Evolutionary conservation across 164 flowering plant species (phyloP).

Genomic region (Vitis riparia): DNA sequence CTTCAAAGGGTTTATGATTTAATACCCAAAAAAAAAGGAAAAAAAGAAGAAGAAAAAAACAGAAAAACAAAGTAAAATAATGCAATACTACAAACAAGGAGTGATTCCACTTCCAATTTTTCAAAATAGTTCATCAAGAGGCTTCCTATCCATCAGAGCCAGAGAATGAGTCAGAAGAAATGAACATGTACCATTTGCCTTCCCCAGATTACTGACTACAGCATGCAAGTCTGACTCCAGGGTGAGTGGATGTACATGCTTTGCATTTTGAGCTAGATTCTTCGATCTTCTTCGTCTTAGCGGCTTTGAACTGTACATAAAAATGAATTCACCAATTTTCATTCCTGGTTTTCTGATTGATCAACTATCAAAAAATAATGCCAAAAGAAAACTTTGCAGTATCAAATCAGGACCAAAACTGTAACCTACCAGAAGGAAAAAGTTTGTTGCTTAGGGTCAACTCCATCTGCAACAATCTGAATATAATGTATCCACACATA

Average conservation of each 20-base stretch:
- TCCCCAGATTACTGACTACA: conserved; percentile 36
- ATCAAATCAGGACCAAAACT: neutral
- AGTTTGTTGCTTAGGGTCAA: conserved; percentile 70
- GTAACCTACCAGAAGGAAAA: conserved; percentile 62
- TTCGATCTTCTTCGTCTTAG: conserved; percentile 42
- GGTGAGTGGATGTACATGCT: conserved; percentile 47
- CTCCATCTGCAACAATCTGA: conserved; percentile 70
- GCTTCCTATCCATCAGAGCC: neutral
- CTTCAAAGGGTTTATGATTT: no score
- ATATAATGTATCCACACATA: conserved; percentile 2
- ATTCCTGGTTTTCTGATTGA: neutral
- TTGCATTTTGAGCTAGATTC: conserved; percentile 33
- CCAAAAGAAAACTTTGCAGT: neutral
- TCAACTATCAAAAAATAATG: neutral
- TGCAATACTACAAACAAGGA: neutral
- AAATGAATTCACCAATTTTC: neutral
- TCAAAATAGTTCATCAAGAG: neutral
- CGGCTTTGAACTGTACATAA: conserved; percentile 50
- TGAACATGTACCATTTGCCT: conserved; percentile 42
- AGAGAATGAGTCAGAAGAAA: conserved; percentile 11
- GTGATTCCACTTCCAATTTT: neutral
- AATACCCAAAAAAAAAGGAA: no score
- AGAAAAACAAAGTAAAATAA: no score
- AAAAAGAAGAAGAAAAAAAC: no score
- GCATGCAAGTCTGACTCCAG: conserved; percentile 41